Conservation (phyloP, 2,329 filamentous ascomycete genomes). For the Xylariaceae sp. region DNA sequence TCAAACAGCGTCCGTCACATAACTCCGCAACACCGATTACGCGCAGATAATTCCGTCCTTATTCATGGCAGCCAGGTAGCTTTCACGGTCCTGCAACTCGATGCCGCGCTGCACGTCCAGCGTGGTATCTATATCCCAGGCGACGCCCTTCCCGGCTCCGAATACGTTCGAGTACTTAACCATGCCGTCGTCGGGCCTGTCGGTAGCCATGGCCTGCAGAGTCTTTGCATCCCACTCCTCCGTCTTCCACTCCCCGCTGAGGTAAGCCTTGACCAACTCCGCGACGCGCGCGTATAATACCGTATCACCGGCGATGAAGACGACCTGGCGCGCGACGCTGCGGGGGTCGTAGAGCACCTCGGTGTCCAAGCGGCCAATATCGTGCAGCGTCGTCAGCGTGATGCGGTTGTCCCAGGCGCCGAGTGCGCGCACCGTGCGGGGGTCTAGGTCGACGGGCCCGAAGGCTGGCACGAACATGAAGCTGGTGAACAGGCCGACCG, state of each 20-base stretch:
- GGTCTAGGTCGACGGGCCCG: conserved; percentile 49
- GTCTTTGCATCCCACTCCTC: conserved; percentile 36
- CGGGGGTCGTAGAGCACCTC: conserved; percentile 41
- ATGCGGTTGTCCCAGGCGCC: conserved; percentile 55
- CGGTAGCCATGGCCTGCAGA: conserved; percentile 30
- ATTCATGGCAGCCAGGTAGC: conserved; percentile 22
- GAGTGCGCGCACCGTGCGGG: conserved; percentile 41
- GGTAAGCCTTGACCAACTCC: conserved; percentile 36
- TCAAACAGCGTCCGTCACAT: too few species aligned
- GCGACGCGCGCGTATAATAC: conserved; percentile 42
- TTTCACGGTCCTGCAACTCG: conserved; percentile 29
- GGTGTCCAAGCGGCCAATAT: conserved; percentile 56
- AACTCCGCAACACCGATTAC: too few species aligned
- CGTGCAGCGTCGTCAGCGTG: conserved; percentile 53
- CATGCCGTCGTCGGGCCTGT: conserved; percentile 37
- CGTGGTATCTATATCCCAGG: conserved; percentile 41
- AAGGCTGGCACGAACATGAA: conserved; percentile 59
- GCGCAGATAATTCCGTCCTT: background rate
- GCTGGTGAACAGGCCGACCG: conserved; percentile 63
- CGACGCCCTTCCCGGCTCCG: conserved; percentile 41
- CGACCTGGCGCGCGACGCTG: conserved; percentile 26
- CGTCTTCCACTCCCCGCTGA: conserved; percentile 31
- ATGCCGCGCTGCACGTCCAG: conserved; percentile 39
- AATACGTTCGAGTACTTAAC: conserved; percentile 49
- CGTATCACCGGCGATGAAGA: conserved; percentile 49